Evolutionary conservation across 805 yeast species (phyloP), one percentile per base, ranked within the genome.

Genomic region (Wickerhamomyces queroliae): DNA sequence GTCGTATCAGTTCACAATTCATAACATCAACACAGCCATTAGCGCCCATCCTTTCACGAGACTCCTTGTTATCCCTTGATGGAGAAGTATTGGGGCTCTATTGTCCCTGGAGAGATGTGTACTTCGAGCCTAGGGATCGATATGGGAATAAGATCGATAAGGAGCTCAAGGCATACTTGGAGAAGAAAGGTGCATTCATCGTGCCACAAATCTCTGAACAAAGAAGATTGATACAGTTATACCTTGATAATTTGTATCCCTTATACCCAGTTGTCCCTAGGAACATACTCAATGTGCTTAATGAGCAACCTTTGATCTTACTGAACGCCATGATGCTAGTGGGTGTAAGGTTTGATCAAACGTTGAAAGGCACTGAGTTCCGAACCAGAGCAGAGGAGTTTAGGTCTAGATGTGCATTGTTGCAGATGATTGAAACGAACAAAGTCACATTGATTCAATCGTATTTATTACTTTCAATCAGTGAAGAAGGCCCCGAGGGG

Each of bases 1-100:
- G 39, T 18, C 23, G 29, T 9, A 35, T 31, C 26, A 42, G 35
- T 11, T 38, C 45, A 2, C 45, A 42, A 20, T 42, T 38, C 22
- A 36, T 42, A 24, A 42, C 45, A 13, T 38, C 45, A 22, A 38
- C 45, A 3, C 45, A 42, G 17, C 45, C 45, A 2, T 20, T 42
- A 24, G 45, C 45, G 1, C 45, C 45, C 7, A 36, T 42, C 8
- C 28, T 42, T 7, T 42, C 45, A 6, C 39, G 37, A 18, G 45
- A 42, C 22, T 38, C 45, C 5, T 31, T 42, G 22, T 21, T 42
- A 15, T 38, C 40, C 19, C 30, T 42, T 10, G 45, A 42, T 33
- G 45, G 45, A 28, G 45, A 42, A 33, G 36, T 42, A 2, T n/a
- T 42, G 20, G 45, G 45, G 4, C 30, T 42, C 3, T 42, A 35